These are phyloP conservation scores for Ganoderma multipileum DNA, from an alignment of 1,284 basidiomycete species.

Conservation along the genomic window DNA sequence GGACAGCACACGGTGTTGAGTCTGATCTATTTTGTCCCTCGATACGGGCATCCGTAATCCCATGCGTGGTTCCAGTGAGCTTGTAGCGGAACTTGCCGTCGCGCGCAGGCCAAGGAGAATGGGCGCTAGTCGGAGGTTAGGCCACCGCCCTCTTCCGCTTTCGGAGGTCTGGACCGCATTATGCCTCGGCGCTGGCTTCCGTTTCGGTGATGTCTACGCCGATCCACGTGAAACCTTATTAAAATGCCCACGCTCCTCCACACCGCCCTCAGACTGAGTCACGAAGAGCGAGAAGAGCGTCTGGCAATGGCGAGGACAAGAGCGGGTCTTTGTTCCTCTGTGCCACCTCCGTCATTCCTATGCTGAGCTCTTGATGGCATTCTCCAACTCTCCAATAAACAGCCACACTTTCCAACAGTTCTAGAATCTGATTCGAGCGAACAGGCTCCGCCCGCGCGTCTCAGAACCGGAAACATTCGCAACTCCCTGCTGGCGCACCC, in stretches of 20 bases:
- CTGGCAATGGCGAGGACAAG: not conserved
- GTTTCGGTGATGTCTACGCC: not conserved
- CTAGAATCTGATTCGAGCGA: not conserved
- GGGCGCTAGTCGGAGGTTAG: not conserved
- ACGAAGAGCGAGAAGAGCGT: too few species aligned
- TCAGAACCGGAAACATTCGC: not conserved
- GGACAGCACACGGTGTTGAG: not conserved
- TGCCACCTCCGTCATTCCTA: not conserved
- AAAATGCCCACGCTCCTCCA: not conserved
- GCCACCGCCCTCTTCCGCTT: not conserved
- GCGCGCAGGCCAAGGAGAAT: conserved; percentile 2
- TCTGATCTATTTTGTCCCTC: not conserved
- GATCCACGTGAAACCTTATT: not conserved
- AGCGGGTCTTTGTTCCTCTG: not conserved
- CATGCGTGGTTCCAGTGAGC: not conserved
- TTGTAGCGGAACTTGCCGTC: conserved; percentile 9
- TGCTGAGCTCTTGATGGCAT: not conserved
- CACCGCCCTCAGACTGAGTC: too few species aligned
- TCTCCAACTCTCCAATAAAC: not conserved
- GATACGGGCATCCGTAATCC: not conserved
- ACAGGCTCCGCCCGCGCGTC: not conserved
- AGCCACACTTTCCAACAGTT: not conserved
- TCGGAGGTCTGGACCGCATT: not conserved
- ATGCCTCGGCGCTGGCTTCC: not conserved
- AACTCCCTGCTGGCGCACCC: not conserved